These are phyloP conservation scores for Mortierella antarctica DNA, from an alignment of 192 early-diverging fungal species.

Conservation along the genomic window DNA sequence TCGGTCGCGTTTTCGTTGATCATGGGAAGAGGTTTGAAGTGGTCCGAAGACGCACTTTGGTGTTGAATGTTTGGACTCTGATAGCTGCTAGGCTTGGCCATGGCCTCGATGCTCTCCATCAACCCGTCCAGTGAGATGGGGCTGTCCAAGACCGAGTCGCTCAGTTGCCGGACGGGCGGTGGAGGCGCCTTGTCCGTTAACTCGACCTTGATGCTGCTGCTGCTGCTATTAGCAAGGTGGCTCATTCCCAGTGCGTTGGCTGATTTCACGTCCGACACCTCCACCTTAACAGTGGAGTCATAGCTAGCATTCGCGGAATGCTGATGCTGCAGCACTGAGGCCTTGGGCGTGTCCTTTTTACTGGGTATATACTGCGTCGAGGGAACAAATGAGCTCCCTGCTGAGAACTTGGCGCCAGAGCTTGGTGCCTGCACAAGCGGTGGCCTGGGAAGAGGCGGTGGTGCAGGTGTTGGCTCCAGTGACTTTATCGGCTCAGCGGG, in stretches of 20 bases:
- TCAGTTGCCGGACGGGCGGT: not conserved
- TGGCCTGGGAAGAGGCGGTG: not conserved
- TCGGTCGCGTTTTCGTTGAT: constrained; percentile 13
- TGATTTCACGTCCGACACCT: constrained; percentile 27
- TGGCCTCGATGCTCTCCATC: constrained; percentile 50
- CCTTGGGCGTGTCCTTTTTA: constrained; percentile 35
- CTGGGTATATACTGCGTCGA: constrained; percentile 26
- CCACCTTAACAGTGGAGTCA: constrained; percentile 37
- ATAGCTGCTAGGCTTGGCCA: constrained; percentile 17
- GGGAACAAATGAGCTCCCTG: constrained; percentile 20
- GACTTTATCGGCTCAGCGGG: not conserved
- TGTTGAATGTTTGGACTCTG: not conserved
- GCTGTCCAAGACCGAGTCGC: constrained; percentile 10
- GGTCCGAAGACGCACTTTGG: constrained; percentile 1
- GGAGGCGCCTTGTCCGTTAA: constrained; percentile 24
- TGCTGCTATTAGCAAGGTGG: not conserved
- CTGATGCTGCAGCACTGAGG: not conserved
- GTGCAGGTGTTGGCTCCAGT: not conserved
- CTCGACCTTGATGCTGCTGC: constrained; percentile 21
- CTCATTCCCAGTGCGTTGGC: not conserved
- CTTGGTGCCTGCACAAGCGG: constrained; percentile 8
- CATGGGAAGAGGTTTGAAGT: constrained; percentile 37
- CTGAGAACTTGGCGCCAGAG: constrained; percentile 8
- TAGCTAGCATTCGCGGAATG: not conserved
- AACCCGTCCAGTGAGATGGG: constrained; percentile 43